phyloP scores from a whole-genome alignment of 2,329 filamentous ascomycete species.

The Fusarium buxicola region DNA sequence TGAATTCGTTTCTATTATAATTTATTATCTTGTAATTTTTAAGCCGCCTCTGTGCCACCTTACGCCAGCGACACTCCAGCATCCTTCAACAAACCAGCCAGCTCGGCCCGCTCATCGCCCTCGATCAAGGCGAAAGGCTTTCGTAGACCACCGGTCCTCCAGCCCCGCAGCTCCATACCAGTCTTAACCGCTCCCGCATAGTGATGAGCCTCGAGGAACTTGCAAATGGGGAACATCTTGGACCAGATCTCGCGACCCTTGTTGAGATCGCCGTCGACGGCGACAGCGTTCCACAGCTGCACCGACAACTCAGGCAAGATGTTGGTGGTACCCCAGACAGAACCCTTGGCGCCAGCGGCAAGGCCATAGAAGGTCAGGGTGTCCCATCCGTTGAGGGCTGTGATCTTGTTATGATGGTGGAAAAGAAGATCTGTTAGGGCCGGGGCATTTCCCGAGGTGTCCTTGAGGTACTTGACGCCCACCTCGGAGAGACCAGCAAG shows the following conservation, averaged over 20 bases:
- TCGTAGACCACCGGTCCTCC: slow-evolving; percentile 59
- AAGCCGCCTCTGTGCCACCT: not conserved
- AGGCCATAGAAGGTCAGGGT: slow-evolving; percentile 65
- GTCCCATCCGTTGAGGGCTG: slow-evolving; percentile 65
- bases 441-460: slow-evolving; percentile 63
- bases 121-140: slow-evolving; percentile 59
- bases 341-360: slow-evolving; percentile 61
- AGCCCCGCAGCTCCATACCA: slow-evolving; percentile 59
- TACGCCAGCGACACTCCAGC: slow-evolving; percentile 51
- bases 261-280: slow-evolving; percentile 53
- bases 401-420: slow-evolving; percentile 53
- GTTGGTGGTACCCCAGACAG: slow-evolving; percentile 64
- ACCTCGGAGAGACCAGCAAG: slow-evolving; percentile 58
- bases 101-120: slow-evolving; percentile 48
- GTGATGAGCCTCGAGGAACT: slow-evolving; percentile 61
- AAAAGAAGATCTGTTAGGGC: slow-evolving; percentile 63
- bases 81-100: slow-evolving; percentile 52
- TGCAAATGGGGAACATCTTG: slow-evolving; percentile 62
- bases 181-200: slow-evolving; percentile 62
- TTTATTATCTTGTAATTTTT: slow-evolving; percentile 14
- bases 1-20: slow-evolving; percentile 8
- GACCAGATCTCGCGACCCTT: slow-evolving; percentile 59
- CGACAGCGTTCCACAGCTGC: slow-evolving; percentile 59
- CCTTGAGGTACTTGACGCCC: slow-evolving; percentile 63
- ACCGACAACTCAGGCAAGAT: slow-evolving; percentile 62